Conservation (phyloP, 352 stramenopile genomes). For the Albugo candida region DNA sequence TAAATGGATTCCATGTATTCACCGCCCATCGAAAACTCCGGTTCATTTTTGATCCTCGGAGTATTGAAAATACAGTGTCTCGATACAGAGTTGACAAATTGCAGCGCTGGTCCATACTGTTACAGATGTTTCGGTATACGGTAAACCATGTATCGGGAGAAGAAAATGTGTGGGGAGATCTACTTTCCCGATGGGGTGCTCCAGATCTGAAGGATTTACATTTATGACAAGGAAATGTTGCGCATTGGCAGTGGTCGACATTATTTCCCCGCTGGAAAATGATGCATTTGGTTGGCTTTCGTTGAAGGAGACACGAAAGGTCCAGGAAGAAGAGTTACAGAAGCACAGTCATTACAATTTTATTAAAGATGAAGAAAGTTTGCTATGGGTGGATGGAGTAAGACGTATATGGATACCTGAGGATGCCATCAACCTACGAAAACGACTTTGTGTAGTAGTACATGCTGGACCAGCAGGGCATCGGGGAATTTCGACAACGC, state of each 20-base stretch:
- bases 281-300: conserved; percentile 8
- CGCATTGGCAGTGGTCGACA: neutral
- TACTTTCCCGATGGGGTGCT: conserved; percentile 10
- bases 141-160: conserved; percentile 12
- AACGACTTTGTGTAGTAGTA: conserved; percentile 9
- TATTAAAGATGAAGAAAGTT: conserved; percentile 1
- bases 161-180: conserved; percentile 14
- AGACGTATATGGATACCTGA: conserved; percentile 11
- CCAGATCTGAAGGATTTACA: too few relatives aligned
- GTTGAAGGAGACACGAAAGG: neutral
- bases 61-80: conserved; percentile 1
- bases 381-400: neutral
- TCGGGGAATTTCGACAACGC: conserved; percentile 8
- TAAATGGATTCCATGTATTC: conserved; percentile 8
- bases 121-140: conserved; percentile 11
- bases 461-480: conserved; percentile 11
- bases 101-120: conserved; percentile 8
- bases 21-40: conserved; percentile 13
- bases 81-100: conserved; percentile 15
- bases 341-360: too few relatives aligned
- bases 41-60: conserved; percentile 14
- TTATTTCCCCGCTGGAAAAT: conserved; percentile 2
- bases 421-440: conserved; percentile 7
- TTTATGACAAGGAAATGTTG: too few relatives aligned
- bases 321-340: neutral